A percentile compares a stretch with the other conserved stretches of the same genome.
Evolutionary conservation across 208 protist species (phyloP).

Genomic region (Leishmania major): DNA sequence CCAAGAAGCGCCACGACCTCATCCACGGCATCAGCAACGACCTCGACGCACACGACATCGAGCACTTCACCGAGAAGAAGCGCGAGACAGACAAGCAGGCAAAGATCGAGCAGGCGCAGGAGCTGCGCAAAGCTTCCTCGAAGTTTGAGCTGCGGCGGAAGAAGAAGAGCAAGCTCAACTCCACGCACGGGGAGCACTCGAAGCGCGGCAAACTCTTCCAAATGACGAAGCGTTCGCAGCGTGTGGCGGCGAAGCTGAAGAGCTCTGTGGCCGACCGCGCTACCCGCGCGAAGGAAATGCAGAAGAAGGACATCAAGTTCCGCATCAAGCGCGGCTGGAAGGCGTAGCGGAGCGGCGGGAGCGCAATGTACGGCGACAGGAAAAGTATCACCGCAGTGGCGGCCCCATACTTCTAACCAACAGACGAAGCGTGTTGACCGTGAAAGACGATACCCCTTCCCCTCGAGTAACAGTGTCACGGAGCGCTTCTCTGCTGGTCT

Average conservation of each 20-base stretch:
- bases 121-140: constrained; percentile 77
- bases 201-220: constrained; percentile 91
- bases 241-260: constrained; percentile 86
- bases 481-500: neutral
- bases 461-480: neutral
- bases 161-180: constrained; percentile 91
- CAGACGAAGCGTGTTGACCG: neutral
- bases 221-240: constrained; percentile 90
- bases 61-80: constrained; percentile 88
- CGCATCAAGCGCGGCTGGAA: constrained; percentile 92
- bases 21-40: constrained; percentile 83
- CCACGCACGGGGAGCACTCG: constrained; percentile 84
- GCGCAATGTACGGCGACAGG: neutral
- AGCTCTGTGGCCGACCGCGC: constrained; percentile 77
- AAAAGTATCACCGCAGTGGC: neutral
- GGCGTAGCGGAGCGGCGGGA: constrained; percentile 40
- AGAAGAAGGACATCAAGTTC: constrained; percentile 94
- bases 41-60: constrained; percentile 80
- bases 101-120: constrained; percentile 83
- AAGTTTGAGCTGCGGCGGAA: constrained; percentile 91
- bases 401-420: neutral
- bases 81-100: constrained; percentile 77
- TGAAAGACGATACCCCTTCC: neutral
- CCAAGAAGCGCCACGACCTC: constrained; percentile 61
- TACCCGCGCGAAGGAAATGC: constrained; percentile 83